phyloP scores from a whole-genome alignment of 2,329 filamentous ascomycete genomes.

The Pseudogymnoascus sp. region DNA sequence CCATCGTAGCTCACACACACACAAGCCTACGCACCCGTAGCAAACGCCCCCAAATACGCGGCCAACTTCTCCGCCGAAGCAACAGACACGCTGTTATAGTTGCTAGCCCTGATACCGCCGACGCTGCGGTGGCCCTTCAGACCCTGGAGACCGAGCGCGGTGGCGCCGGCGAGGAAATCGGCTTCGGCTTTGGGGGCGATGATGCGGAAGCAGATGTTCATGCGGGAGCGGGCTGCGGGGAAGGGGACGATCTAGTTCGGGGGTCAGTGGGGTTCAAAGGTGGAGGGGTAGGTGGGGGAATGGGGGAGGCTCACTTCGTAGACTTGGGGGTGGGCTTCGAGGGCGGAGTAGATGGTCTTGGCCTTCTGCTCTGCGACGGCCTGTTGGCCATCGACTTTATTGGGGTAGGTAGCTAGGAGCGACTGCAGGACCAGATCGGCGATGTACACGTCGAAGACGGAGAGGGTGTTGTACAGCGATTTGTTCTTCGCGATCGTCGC shows the following conservation, averaged over 20 bases:
- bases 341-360: conserved; percentile 60
- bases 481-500: conserved; percentile 85
- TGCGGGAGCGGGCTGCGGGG: conserved; percentile 67
- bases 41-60: conserved; percentile 50
- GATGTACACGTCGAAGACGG: conserved; percentile 89
- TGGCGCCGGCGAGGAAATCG: conserved; percentile 66
- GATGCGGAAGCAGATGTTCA: conserved; percentile 93
- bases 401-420: conserved; percentile 55
- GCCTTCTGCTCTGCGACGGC: conserved; percentile 67
- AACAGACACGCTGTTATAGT: conserved; percentile 77
- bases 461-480: conserved; percentile 90
- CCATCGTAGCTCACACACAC: not conserved
- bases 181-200: conserved; percentile 62
- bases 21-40: conserved; percentile 18
- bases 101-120: conserved; percentile 76
- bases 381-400: conserved; percentile 71
- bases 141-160: conserved; percentile 61
- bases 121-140: conserved; percentile 85
- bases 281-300: no score
- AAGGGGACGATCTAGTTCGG: conserved; percentile 55
- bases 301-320: conserved; percentile 46
- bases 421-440: conserved; percentile 80
- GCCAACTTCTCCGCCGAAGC: conserved; percentile 60
- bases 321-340: conserved; percentile 65
- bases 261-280: not conserved